Percentiles rank a stretch among this genome's conserved stretches.
These are phyloP conservation scores for Venturia asperata DNA, from an alignment of 2,329 filamentous ascomycete genomes.

Conservation along the genomic window DNA sequence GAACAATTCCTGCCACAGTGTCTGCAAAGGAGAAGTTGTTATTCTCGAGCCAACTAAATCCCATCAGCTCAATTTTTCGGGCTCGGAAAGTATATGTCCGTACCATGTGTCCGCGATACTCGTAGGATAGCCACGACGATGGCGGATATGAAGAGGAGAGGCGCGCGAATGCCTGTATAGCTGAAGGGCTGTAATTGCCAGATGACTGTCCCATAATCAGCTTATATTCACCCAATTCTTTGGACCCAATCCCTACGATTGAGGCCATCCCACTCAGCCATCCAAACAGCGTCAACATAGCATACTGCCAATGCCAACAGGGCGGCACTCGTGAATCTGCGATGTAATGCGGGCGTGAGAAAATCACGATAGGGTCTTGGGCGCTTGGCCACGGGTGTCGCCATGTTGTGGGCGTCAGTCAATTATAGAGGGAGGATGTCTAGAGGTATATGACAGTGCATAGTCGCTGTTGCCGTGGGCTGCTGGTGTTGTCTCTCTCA, in stretches of 20 bases:
- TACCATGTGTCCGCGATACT: slow-evolving; percentile 68
- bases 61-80: slow-evolving; percentile 12
- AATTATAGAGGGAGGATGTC: not conserved
- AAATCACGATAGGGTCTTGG: slow-evolving; percentile 77
- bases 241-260: slow-evolving; percentile 46
- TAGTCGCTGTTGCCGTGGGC: not conserved
- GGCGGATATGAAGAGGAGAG: slow-evolving; percentile 67
- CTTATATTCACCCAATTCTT: slow-evolving; percentile 21
- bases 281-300: slow-evolving; percentile 63
- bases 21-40: slow-evolving; percentile 59
- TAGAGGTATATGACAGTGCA: not conserved
- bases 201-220: slow-evolving; percentile 48
- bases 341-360: slow-evolving; percentile 78
- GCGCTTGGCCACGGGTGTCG: slow-evolving; percentile 25
- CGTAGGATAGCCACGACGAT: slow-evolving; percentile 77
- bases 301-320: slow-evolving; percentile 62
- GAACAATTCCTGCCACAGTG: slow-evolving; percentile 52
- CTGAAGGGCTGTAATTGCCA: slow-evolving; percentile 86
- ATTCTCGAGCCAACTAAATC: slow-evolving; percentile 46
- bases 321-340: slow-evolving; percentile 74
- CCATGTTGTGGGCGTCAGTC: not conserved
- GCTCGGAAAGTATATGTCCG: not conserved
- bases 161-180: slow-evolving; percentile 63
- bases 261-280: slow-evolving; percentile 54
- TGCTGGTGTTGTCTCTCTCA: not conserved